Base-by-base conservation (phyloP, 2,329 filamentous ascomycete species). In the Colletotrichum aenigma region DNA sequence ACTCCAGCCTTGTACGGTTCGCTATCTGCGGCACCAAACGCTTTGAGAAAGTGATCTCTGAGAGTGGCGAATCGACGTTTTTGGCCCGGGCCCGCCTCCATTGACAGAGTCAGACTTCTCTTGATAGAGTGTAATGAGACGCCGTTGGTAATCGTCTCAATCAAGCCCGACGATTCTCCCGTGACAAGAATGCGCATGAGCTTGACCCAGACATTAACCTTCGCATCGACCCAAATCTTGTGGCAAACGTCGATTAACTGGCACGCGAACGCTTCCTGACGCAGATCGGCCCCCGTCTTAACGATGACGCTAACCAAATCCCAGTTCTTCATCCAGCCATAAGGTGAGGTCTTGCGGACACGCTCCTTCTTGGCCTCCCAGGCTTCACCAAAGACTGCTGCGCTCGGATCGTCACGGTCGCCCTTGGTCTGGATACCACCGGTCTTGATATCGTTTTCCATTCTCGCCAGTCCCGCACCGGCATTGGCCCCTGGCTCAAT, bases 271-370 rank as follows among this genome's bases (percentile, higher is more conserved):
- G 95, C 94, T 84, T 97, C 95, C 85, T 97, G 95, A 66, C 95
- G 90, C 76, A 97, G 86, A 84, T 97, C 94, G 4, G 94, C 94
- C 4, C 95, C 94, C 13, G 95, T 97, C 87, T 97, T 97, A 79
- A 97, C 93, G 81, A 97, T 97, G 75, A 97, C 94, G 81, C 94
- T 96, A 77, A 97, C 89, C 28, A 97, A 89, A 81, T 97, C 95
- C 95, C 95, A 97, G 81, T 96, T 96, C 86, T 95, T 95, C 93
- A 96, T 95, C 92, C 94, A 95, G 12, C 95, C 95, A 81, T 96
- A 97, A 1, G 95, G 95, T 1, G 94, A 96, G 2, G 94, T 94
- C 79, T 94, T 94, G 76, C 95, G 91, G 82, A 97, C 95, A 24
- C 95, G 93, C 84, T 96, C 95, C 80, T 94, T 95, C 84, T 97